These are phyloP conservation scores for Moringa oleifera DNA, from an alignment of 345 rosid genomes.

Conservation along the genomic window DNA sequence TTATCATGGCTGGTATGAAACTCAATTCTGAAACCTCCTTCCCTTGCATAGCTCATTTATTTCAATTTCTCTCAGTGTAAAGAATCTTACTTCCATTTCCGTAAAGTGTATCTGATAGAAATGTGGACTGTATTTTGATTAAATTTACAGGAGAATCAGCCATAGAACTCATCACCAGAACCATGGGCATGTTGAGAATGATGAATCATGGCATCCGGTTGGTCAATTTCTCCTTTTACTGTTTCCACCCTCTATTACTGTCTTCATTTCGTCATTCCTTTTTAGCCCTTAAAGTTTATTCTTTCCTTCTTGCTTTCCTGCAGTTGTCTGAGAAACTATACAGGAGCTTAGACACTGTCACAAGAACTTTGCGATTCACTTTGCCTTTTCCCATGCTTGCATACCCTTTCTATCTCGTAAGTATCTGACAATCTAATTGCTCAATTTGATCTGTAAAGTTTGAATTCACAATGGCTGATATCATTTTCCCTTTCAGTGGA, in stretches of 20 bases:
- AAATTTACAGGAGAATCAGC: slow-evolving; percentile 71
- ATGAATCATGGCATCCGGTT: slow-evolving; percentile 95
- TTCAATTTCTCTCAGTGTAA: no score
- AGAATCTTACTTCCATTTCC: no score
- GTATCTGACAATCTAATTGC: neutral
- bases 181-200: slow-evolving; percentile 94
- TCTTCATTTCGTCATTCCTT: neutral
- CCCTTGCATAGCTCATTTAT: no score
- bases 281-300: neutral
- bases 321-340: slow-evolving; percentile 77
- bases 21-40: neutral
- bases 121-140: neutral
- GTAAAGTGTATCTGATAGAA: neutral
- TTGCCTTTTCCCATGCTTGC: slow-evolving; percentile 89
- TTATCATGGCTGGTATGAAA: slow-evolving; percentile 82
- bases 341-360: slow-evolving; percentile 43
- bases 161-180: slow-evolving; percentile 96
- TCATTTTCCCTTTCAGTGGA: slow-evolving; percentile 43
- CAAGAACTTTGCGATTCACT: slow-evolving; percentile 53
- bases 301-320: slow-evolving; percentile 6
- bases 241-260: neutral
- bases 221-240: neutral
- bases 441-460: neutral
- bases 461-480: neutral
- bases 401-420: slow-evolving; percentile 86